These are phyloP conservation scores for Stentor roeselii DNA, from an alignment of 73 alveolate genomes.

Conservation along the genomic window DNA sequence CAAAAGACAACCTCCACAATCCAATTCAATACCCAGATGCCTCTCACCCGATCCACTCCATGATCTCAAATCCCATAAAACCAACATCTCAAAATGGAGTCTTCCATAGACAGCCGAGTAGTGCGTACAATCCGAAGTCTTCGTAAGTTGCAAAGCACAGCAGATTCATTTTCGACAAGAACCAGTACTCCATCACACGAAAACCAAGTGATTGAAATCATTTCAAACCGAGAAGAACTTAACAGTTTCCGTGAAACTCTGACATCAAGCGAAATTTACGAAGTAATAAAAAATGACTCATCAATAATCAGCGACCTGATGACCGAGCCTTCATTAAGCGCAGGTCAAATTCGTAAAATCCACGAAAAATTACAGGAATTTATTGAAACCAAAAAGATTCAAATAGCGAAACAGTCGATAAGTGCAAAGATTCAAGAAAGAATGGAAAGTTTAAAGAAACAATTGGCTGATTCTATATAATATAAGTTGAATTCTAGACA, in stretches of 20 bases:
- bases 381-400: not conserved
- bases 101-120: conserved; percentile 10
- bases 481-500: conserved; percentile 29
- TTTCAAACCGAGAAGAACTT: conserved; percentile 25
- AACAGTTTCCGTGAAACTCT: not conserved
- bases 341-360: not conserved
- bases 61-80: too few species aligned
- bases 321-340: conserved; percentile 22
- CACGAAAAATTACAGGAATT: not conserved
- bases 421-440: not conserved
- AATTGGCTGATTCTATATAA: not conserved
- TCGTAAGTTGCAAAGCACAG: not conserved
- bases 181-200: conserved; percentile 16
- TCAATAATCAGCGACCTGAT: conserved; percentile 1
- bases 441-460: not conserved
- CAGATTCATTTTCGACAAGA: conserved; percentile 15
- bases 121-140: conserved; percentile 9
- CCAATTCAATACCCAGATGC: too few species aligned
- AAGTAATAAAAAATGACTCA: not conserved
- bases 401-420: not conserved
- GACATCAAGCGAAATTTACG: not conserved
- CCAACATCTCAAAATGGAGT: too few species aligned
- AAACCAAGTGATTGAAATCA: not conserved
- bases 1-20: too few species aligned
- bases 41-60: too few species aligned